These are phyloP conservation scores for Diophrys sp. DNA, from an alignment of 73 alveolate genomes.

Conservation along the genomic window DNA sequence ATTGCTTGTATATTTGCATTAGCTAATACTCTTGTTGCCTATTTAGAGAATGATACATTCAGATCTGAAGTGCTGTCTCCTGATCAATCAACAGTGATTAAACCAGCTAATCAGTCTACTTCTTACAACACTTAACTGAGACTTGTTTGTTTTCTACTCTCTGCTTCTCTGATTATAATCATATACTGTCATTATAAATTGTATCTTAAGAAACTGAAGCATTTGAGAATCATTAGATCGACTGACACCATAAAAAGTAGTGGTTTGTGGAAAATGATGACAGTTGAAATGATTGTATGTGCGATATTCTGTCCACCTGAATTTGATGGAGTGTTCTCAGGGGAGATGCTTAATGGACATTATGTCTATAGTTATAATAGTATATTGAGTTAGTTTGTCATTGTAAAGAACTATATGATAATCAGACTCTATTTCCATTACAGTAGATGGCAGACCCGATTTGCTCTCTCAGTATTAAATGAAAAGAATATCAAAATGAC, in stretches of 20 bases:
- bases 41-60: background rate
- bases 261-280: conserved; percentile 1
- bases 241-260: background rate
- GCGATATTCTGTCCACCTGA: conserved; percentile 48
- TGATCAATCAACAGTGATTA: background rate
- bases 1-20: background rate
- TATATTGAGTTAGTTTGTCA: conserved; percentile 12
- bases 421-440: conserved; percentile 60
- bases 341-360: conserved; percentile 52
- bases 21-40: background rate
- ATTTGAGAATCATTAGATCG: background rate
- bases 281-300: conserved; percentile 36
- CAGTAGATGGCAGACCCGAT: conserved; percentile 46
- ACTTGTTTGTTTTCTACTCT: background rate
- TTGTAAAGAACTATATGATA: conserved; percentile 27
- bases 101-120: background rate
- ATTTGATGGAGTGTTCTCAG: conserved; percentile 33
- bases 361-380: conserved; percentile 32
- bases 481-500: conserved; percentile 18
- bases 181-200: background rate
- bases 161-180: background rate
- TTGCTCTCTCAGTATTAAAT: conserved; percentile 10
- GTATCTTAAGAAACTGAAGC: background rate
- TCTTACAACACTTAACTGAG: background rate
- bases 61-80: background rate